Conservation (phyloP, 805 yeast species). For the Yarrowia divulgata region DNA sequence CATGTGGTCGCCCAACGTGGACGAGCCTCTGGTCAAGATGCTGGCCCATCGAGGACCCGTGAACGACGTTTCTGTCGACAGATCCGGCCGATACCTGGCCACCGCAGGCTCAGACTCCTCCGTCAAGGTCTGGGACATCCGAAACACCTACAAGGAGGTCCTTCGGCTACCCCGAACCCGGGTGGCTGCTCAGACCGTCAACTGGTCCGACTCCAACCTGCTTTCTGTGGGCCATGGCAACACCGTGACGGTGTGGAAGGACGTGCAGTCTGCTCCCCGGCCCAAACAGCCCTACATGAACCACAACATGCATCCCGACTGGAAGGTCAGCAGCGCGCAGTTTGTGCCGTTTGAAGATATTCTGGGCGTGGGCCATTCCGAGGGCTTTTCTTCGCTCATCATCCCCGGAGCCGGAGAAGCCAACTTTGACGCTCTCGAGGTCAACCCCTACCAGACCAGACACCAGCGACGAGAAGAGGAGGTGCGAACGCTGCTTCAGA, state of each 20-base stretch:
- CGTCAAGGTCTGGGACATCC: slow-evolving; percentile 90
- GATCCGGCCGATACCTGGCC: slow-evolving; percentile 94
- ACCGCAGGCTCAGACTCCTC: slow-evolving; percentile 87
- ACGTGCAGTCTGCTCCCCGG: slow-evolving; percentile 59
- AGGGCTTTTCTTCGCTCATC: slow-evolving; percentile 82
- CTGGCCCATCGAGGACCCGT: slow-evolving; percentile 88
- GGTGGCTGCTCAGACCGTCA: slow-evolving; percentile 81
- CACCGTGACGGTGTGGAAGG: slow-evolving; percentile 94
- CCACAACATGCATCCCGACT: slow-evolving; percentile 76
- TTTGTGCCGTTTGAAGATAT: slow-evolving; percentile 97
- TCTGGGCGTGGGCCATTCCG: slow-evolving; percentile 84
- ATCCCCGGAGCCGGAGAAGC: slow-evolving; percentile 99
- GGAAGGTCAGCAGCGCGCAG: slow-evolving; percentile 67
- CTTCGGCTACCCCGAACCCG: slow-evolving; percentile 70
- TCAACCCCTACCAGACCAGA: slow-evolving; percentile 89
- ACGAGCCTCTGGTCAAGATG: slow-evolving; percentile 82
- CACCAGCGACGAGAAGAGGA: slow-evolving; percentile 94
- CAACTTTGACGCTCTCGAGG: slow-evolving; percentile 90
- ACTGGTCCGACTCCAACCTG: slow-evolving; percentile 86
- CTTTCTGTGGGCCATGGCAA: slow-evolving; percentile 95
- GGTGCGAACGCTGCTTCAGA: slow-evolving; percentile 83
- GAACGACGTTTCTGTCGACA: slow-evolving; percentile 80
- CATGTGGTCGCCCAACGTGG: slow-evolving; percentile 90
- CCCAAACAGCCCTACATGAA: slow-evolving; percentile 79
- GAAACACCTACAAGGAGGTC: slow-evolving; percentile 79